These are phyloP conservation scores for Spencermartinsiella ligniputridi DNA, from an alignment of 1,139 yeast genomes.

Conservation along the genomic window DNA sequence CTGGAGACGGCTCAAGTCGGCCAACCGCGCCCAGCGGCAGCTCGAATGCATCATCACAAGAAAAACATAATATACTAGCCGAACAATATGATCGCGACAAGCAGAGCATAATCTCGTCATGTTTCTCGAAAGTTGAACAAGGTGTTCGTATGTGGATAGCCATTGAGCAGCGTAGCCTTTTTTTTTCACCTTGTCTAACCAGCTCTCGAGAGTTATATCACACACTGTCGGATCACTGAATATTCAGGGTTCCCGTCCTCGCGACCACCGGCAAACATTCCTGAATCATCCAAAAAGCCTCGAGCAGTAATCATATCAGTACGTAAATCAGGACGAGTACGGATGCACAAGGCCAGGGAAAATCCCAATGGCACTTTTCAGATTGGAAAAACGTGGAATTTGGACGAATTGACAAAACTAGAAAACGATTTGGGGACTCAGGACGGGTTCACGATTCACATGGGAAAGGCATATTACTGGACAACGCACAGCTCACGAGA, in stretches of 20 bases:
- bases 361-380: constrained; percentile 72
- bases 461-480: constrained; percentile 88
- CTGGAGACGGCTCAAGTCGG: background rate
- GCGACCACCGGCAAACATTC: constrained; percentile 28
- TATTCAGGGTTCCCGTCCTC: constrained; percentile 26
- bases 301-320: constrained; percentile 45
- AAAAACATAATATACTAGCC: constrained; percentile 57
- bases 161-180: background rate
- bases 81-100: constrained; percentile 86
- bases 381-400: constrained; percentile 90
- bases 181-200: background rate
- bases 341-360: constrained; percentile 82
- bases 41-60: background rate
- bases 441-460: constrained; percentile 46
- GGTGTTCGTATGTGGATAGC: constrained; percentile 16
- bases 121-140: constrained; percentile 18
- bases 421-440: constrained; percentile 47
- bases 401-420: constrained; percentile 62
- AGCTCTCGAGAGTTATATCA: constrained; percentile 46
- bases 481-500: constrained; percentile 66
- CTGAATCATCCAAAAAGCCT: constrained; percentile 25
- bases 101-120: constrained; percentile 82
- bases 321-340: constrained; percentile 56
- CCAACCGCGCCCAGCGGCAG: background rate
- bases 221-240: constrained; percentile 50